Conservation (phyloP, 1,284 basidiomycete genomes). For the Afroboletus lepidellus region DNA sequence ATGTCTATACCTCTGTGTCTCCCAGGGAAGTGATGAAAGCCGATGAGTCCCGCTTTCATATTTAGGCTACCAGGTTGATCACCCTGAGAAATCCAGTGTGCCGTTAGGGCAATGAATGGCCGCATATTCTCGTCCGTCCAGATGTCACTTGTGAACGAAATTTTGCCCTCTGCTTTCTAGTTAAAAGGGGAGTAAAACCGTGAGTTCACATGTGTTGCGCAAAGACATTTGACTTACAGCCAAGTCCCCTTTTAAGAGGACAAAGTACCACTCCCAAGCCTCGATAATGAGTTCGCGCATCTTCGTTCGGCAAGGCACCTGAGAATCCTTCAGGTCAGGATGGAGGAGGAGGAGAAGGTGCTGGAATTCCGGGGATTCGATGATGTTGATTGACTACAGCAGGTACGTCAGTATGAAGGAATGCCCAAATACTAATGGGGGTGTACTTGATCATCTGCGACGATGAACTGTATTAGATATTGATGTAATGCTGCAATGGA, state of each 20-base stretch:
- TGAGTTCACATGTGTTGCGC: no score
- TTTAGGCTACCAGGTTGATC: background rate
- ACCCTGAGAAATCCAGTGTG: background rate
- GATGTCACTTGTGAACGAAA: background rate
- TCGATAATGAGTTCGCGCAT: background rate
- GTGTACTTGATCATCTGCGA: background rate
- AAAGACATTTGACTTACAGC: no score
- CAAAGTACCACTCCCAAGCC: background rate
- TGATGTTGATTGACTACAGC: background rate
- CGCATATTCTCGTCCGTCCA: background rate
- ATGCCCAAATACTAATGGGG: background rate
- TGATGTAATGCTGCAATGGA: background rate
- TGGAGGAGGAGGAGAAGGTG: background rate
- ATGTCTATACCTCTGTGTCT: background rate
- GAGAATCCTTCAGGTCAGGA: background rate
- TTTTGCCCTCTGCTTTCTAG: background rate
- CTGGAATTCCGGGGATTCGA: background rate
- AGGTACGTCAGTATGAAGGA: no score
- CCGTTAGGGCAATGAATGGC: background rate
- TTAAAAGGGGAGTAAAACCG: no score
- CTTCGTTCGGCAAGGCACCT: background rate
- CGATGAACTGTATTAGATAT: background rate
- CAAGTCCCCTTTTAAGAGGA: background rate
- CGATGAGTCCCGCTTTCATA: background rate
- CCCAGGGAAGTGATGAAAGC: background rate